Evolutionary conservation across 345 rosid species (phyloP), one percentile per base, ranked within the genome.

Genomic region (Atalantia buxifolia): DNA sequence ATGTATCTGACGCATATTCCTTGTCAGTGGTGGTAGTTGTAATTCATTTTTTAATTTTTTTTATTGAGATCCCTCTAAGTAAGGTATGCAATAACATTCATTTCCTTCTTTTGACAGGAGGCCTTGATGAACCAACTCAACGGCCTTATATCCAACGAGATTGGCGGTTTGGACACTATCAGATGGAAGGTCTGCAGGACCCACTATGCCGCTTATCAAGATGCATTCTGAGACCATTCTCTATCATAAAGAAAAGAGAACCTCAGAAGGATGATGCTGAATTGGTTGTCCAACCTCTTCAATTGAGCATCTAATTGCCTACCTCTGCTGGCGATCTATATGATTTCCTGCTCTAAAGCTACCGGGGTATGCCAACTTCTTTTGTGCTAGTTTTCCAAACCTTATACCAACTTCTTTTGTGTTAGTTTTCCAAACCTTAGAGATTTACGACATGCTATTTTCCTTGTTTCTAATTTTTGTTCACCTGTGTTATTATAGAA

Each of bases 111-210:
- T 71, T 59, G 13, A 75, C 86, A 93, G 99, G 96, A 78, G 99
- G 99, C 56, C 93, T 95, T 30, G 98, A 95, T 78, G 83, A 89
- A 81, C 97, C 98, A 25, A 83, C 80, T 7, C 79, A 85, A 73
- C 87, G 95, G 27, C 87, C 87, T 19, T 85, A 70, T 30, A 75
- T 93, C 61, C 86, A 80, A 28, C 86, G 97, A 66, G 98, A 95
- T 78, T 95, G 98, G 98, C 90, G 95, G 63, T 95, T 95, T 83
- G 98, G 98, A 78, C 98, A 92, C 83, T 95, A 95, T 78, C 89
- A 92, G 85, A 85, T 95, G 94, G 98, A 95, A 74, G 97, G 98
- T 81, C 91, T 95, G 67, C 98, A 93, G 83, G 98, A 95, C 74
- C 98, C 98, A 1, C 71, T 95, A 68, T 92, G 92, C 81, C 85